Evolutionary conservation across 2,329 filamentous ascomycete genomes (phyloP).

Genomic region (Sporothrix humicola): DNA sequence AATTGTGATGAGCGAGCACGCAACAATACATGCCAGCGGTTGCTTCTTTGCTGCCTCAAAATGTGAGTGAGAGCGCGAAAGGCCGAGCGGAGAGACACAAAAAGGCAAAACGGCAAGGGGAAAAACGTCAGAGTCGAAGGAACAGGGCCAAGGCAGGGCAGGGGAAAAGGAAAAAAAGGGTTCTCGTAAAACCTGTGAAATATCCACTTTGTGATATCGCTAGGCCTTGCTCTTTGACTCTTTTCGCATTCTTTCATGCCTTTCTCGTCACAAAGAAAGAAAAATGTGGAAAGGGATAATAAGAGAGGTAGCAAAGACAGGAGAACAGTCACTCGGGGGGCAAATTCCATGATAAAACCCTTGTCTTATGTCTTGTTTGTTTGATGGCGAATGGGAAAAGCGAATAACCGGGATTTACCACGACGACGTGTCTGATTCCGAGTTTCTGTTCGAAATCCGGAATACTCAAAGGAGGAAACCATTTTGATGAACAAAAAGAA

Average conservation of each 20-base stretch:
- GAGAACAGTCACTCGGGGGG: constrained; percentile 5
- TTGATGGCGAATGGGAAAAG: constrained; percentile 2
- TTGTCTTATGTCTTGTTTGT: constrained; percentile 11
- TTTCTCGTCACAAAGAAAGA: constrained; percentile 19
- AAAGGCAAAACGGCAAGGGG: neutral
- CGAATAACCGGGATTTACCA: constrained; percentile 17
- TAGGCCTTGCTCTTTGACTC: constrained; percentile 10
- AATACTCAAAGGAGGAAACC: neutral
- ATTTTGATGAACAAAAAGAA: neutral
- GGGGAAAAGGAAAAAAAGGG: neutral
- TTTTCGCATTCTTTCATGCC: neutral
- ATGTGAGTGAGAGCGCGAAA: neutral
- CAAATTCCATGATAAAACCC: constrained; percentile 14
- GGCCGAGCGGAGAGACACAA: constrained; percentile 27
- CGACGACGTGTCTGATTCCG: neutral
- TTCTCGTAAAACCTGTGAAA: neutral
- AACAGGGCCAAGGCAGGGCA: constrained; percentile 8
- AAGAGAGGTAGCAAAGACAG: neutral
- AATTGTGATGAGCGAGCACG: constrained; percentile 24
- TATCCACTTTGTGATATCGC: constrained; percentile 1
- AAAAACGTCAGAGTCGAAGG: neutral
- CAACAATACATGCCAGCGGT: constrained; percentile 4
- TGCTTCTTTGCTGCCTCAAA: neutral
- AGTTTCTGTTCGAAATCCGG: neutral
- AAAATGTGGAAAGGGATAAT: neutral